These are phyloP conservation scores for Podospora tetraspora DNA, from an alignment of 495 filamentous ascomycete genomes.

Conservation along the genomic window DNA sequence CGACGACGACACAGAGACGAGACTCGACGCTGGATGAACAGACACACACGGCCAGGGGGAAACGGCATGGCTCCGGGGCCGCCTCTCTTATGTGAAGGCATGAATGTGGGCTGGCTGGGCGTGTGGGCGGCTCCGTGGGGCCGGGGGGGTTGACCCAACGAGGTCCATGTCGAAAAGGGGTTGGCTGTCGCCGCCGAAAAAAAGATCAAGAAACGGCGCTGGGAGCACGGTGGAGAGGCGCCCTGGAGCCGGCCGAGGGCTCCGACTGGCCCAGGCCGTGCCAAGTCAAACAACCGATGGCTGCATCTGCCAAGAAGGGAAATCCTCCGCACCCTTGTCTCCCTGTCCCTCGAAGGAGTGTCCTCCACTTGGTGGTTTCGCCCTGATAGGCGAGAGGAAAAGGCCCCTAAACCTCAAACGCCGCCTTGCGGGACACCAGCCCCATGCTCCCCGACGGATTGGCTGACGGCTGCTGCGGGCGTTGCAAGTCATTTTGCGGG, in stretches of 20 bases:
- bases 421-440: constrained; percentile 20
- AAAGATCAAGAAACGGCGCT: constrained; percentile 12
- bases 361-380: constrained; percentile 21
- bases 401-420: constrained; percentile 26
- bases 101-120: constrained; percentile 6
- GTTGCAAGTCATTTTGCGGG: background rate
- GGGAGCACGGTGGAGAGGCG: constrained; percentile 18
- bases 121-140: background rate
- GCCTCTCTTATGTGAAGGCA: constrained; percentile 27
- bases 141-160: constrained; percentile 2
- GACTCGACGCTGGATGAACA: constrained; percentile 14
- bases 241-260: background rate
- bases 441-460: constrained; percentile 7
- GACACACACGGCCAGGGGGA: background rate
- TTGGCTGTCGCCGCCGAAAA: background rate
- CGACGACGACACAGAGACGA: constrained; percentile 9
- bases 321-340: constrained; percentile 16
- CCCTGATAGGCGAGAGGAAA: constrained; percentile 19
- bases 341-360: constrained; percentile 13
- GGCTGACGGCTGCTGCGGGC: constrained; percentile 5
- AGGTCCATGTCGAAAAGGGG: background rate
- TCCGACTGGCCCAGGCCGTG: constrained; percentile 19
- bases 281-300: constrained; percentile 33
- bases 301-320: constrained; percentile 19
- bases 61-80: constrained; percentile 17